Evolutionary conservation across 1,284 basidiomycete species (phyloP).

Genomic region (Papiliotrema terrestris): DNA sequence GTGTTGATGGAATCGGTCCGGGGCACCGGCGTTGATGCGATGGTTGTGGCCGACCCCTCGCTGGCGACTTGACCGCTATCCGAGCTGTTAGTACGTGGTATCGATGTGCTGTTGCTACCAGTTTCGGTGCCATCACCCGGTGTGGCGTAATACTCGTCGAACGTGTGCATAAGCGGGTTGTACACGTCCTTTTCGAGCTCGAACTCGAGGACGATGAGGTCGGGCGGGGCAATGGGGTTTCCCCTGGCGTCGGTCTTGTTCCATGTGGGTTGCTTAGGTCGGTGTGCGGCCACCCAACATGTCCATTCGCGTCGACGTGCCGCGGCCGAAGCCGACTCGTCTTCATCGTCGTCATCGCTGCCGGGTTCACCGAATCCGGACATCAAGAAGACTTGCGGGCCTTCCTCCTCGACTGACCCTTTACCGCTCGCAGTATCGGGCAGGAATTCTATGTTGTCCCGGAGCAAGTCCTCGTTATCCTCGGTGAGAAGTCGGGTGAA

Average conservation of each 20-base stretch:
- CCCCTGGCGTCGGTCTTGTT: slow-evolving; percentile 30
- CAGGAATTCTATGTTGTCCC: slow-evolving; percentile 73
- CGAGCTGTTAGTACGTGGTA: slow-evolving; percentile 1
- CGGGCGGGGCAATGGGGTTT: slow-evolving; percentile 22
- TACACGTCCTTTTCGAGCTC: slow-evolving; percentile 70
- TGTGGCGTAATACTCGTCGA: slow-evolving; percentile 11
- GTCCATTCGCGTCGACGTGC: slow-evolving; percentile 61
- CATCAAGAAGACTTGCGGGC: slow-evolving; percentile 68
- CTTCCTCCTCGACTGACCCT: slow-evolving; percentile 49
- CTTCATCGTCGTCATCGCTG: slow-evolving; percentile 41
- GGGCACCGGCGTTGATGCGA: background rate
- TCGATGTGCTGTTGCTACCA: slow-evolving; percentile 15
- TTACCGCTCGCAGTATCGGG: slow-evolving; percentile 51
- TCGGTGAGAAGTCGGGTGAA: slow-evolving; percentile 71
- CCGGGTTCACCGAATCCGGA: slow-evolving; percentile 68
- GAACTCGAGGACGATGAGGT: slow-evolving; percentile 71
- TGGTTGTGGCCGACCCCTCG: background rate
- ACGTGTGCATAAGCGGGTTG: slow-evolving; percentile 67
- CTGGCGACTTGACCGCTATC: background rate
- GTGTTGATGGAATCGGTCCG: too few species aligned
- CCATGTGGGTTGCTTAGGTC: slow-evolving; percentile 49
- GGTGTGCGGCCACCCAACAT: slow-evolving; percentile 79
- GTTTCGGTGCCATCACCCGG: slow-evolving; percentile 30
- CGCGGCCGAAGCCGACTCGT: slow-evolving; percentile 25
- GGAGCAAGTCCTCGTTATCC: slow-evolving; percentile 66